Evolutionary conservation across 2,329 filamentous ascomycete species (phyloP), one percentile per base, ranked within the genome.

Genomic region (Pseudogymnoascus sp.): DNA sequence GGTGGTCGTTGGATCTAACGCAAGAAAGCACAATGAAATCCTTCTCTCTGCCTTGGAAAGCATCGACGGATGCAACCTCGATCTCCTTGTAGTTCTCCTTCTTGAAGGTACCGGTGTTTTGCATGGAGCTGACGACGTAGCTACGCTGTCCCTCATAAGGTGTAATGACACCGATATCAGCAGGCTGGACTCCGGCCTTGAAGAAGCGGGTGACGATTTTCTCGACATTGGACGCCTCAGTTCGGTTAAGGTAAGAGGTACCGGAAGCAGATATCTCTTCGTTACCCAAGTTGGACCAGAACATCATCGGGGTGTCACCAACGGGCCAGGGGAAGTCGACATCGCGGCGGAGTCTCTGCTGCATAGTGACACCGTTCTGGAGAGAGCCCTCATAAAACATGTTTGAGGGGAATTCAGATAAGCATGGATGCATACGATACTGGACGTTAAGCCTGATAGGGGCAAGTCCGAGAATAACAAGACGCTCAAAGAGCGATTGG

Each of bases 331-430:
- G 95, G 75, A 99, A 99, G 75, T 99, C 95, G 28, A 99, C 91
- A 70, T 99, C 93, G 68, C 89, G 89, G 66, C 93, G 89, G 67
- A 98, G 83, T 65, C 95, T 89, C 72, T 96, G 89, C 69, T 91
- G 88, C 74, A 90, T 90, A 0, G 93, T 96, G 56, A 99, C 91
- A 73, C 95, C 95, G 70, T 99, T 99, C 76, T 99, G 95, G 62
- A 99, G 82, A 63, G 91, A 95, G 19, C 95, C 95, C 71, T 98
- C 95, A 76, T 99, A 99, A 76, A 99, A 99, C 95, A 99, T 98
- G 78, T 98, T 98, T 64, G 93, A 98, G 0, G 95, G 95, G 72
- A 99, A 99, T 71, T 96, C 90, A 0, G 95, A 98, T 43, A 99
- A 82, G 73, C 93, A 97, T 26, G 95, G 95, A 73, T 99, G 95